Conservation (phyloP, 2,329 filamentous ascomycete species). For the Colletotrichum aenigma region DNA sequence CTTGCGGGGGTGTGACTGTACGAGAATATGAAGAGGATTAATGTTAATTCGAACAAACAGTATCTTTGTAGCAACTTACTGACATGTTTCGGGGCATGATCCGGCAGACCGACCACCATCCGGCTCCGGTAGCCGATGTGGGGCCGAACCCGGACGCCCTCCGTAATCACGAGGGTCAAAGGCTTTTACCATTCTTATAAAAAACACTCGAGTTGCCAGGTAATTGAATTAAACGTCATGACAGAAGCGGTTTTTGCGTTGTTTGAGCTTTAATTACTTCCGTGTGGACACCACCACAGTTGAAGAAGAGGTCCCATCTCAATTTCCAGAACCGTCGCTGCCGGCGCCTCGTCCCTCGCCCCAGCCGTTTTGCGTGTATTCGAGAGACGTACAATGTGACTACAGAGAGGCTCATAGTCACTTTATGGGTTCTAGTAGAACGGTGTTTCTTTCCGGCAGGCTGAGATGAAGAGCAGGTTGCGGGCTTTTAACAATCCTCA, state of each 20-base stretch:
- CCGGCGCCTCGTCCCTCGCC: neutral
- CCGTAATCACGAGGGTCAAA: neutral
- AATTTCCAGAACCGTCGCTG: neutral
- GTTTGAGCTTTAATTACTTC: neutral
- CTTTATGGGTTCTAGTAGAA: fast-evolving
- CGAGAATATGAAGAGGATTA: fast-evolving
- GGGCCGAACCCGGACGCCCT: fast-evolving
- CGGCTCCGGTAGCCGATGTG: neutral
- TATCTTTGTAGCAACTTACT: neutral
- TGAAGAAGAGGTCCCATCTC: neutral
- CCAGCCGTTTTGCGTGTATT: fast-evolving
- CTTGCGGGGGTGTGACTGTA: fast-evolving
- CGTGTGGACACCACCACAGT: neutral
- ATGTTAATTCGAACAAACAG: fast-evolving
- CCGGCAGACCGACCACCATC: neutral
- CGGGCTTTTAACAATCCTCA: neutral
- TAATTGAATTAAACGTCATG: too few species aligned
- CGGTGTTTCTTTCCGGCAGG: neutral
- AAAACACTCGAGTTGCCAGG: too few species aligned
- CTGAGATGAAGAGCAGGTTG: neutral
- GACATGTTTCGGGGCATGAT: neutral
- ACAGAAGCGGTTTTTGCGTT: too few species aligned
- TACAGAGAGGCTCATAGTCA: fast-evolving
- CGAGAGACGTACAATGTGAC: fast-evolving
- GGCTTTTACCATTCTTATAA: neutral